phyloP scores from a whole-genome alignment of 2,329 filamentous ascomycete species.

The Monilinia aucupariae region DNA sequence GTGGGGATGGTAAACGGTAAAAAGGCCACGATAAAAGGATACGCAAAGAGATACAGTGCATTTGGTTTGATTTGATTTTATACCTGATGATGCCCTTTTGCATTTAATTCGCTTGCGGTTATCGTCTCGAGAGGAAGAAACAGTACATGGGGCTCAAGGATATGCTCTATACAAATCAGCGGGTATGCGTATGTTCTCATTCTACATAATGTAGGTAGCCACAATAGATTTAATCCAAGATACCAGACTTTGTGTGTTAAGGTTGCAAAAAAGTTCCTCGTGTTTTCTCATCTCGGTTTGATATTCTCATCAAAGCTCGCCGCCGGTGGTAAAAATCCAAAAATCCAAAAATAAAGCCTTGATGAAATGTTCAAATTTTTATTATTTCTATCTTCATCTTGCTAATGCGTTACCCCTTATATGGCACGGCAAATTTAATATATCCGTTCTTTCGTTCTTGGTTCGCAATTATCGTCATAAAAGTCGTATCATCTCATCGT shows the following conservation, averaged over 20 bases:
- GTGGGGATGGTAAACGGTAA: neutral
- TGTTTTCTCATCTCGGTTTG: too few relatives aligned
- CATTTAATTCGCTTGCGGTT: neutral
- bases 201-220: neutral
- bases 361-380: too few relatives aligned
- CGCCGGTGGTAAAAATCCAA: too few relatives aligned
- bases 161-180: neutral
- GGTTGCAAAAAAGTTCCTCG: too few relatives aligned
- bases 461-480: neutral
- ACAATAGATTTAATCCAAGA: neutral
- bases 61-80: neutral
- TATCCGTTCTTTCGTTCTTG: neutral
- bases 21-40: neutral
- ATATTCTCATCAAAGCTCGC: too few relatives aligned
- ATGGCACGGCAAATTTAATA: neutral
- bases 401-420: neutral
- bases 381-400: too few relatives aligned
- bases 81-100: slow-evolving; percentile 2
- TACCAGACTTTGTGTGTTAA: neutral
- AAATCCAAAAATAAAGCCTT: too few relatives aligned
- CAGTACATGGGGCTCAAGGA: neutral
- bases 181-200: neutral
- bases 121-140: neutral
- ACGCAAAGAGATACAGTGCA: too few relatives aligned
- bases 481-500: neutral